A percentile compares a stretch with the other conserved stretches of the same genome.
Evolutionary conservation across 495 filamentous ascomycete species (phyloP).

Genomic region (Lindgomyces ingoldianus): DNA sequence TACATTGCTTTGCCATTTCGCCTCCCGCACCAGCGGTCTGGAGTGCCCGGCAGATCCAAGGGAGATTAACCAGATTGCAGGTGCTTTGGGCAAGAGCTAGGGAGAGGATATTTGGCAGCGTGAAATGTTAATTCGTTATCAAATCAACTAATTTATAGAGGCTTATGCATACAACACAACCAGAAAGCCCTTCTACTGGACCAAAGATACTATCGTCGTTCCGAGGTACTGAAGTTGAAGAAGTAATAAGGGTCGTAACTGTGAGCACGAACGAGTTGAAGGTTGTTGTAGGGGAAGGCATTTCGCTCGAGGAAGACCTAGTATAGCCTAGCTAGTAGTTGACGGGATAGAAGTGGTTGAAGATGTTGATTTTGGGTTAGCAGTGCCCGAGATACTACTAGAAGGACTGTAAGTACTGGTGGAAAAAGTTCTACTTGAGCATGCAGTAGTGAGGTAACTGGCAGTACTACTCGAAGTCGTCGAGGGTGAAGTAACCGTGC

Average conservation of each 20-base stretch:
- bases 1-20: neutral
- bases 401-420: too few relatives aligned
- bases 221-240: neutral
- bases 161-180: constrained; percentile 21
- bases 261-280: constrained; percentile 4
- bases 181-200: constrained; percentile 16
- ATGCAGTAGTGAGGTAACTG: too few relatives aligned
- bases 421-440: too few relatives aligned
- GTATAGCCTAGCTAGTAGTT: neutral
- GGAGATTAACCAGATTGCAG: constrained; percentile 14
- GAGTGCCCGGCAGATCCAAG: constrained; percentile 25
- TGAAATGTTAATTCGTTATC: neutral
- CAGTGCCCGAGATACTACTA: too few relatives aligned
- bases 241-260: constrained; percentile 4
- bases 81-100: constrained; percentile 1
- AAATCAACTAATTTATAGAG: too few relatives aligned
- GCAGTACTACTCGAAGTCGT: too few relatives aligned
- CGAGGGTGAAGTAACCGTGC: neutral
- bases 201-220: neutral
- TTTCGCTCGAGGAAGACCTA: neutral
- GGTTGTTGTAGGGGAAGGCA: constrained; percentile 14
- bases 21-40: neutral
- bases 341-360: neutral
- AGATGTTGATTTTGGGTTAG: too few relatives aligned
- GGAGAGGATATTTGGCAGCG: constrained; percentile 20